Evolutionary conservation across 805 yeast genomes (phyloP).

Genomic region (Schizosaccharomyces japonicus): DNA sequence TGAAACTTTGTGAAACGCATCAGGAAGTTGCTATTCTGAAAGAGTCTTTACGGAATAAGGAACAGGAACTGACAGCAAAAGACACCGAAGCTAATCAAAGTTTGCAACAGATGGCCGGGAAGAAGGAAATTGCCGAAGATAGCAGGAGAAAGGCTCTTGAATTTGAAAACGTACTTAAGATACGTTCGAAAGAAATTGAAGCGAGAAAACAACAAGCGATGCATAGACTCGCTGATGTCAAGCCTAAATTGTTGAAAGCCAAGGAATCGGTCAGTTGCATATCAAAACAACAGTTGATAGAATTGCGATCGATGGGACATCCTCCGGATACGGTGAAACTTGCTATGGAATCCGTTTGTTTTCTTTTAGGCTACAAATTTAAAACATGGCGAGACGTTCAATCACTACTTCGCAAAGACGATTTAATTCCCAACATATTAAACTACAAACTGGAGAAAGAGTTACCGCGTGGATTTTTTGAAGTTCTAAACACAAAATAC

Average conservation of each 20-base stretch:
- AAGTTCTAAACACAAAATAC: constrained; percentile 34
- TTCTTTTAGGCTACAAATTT: constrained; percentile 47
- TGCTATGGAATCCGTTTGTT: constrained; percentile 71
- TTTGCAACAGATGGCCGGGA: too few relatives aligned
- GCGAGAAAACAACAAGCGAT: constrained; percentile 31
- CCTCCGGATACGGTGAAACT: constrained; percentile 76
- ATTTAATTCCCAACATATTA: constrained; percentile 64
- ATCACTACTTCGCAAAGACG: constrained; percentile 56
- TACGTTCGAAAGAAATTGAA: constrained; percentile 36
- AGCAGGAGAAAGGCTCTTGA: background rate
- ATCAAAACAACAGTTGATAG: constrained; percentile 77
- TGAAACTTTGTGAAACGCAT: too few relatives aligned
- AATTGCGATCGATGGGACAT: constrained; percentile 63
- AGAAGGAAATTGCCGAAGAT: constrained; percentile 65
- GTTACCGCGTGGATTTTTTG: constrained; percentile 29
- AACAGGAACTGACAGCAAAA: too few relatives aligned
- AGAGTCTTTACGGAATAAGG: too few relatives aligned
- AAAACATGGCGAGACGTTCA: constrained; percentile 64
- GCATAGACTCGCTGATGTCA: constrained; percentile 46
- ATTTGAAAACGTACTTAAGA: constrained; percentile 53
- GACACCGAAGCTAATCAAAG: too few relatives aligned
- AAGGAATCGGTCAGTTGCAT: constrained; percentile 75
- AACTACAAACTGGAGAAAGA: constrained; percentile 40
- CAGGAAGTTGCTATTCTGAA: too few relatives aligned
- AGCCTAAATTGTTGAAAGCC: constrained; percentile 69